phyloP scores from a whole-genome alignment of 2,329 filamentous ascomycete genomes.

The Drechslerella stenobrocha region DNA sequence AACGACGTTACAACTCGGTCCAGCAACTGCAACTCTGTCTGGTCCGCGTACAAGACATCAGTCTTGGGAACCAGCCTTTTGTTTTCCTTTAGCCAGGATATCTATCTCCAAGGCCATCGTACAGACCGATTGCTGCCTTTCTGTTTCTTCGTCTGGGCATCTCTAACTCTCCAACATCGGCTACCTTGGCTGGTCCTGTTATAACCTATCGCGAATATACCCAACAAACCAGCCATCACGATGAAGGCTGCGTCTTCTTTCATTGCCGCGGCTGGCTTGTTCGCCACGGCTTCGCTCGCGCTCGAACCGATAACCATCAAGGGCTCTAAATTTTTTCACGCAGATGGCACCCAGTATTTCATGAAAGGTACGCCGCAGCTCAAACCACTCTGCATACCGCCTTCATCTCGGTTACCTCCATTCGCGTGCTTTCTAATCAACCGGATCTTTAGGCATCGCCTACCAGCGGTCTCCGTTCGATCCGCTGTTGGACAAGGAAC shows the following conservation, averaged over 20 bases:
- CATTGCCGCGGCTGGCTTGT: slow-evolving; percentile 10
- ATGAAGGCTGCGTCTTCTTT: slow-evolving; percentile 27
- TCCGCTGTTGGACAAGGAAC: slow-evolving; percentile 72
- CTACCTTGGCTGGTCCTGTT: not conserved
- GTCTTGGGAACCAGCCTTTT: slow-evolving; percentile 3
- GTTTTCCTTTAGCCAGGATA: not conserved
- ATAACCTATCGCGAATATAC: not conserved
- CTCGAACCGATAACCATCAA: slow-evolving; percentile 44
- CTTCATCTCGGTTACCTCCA: too few species aligned
- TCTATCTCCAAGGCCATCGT: too few species aligned
- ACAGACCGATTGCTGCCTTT: not conserved
- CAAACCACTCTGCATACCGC: too few species aligned
- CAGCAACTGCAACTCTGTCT: not conserved
- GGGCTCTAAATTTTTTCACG: slow-evolving; percentile 75
- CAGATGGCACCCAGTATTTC: slow-evolving; percentile 78
- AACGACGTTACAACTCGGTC: too few species aligned
- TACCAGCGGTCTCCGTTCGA: slow-evolving; percentile 70
- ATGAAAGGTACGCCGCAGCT: slow-evolving; percentile 69
- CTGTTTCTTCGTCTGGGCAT: not conserved
- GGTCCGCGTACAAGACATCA: too few species aligned
- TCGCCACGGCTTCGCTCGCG: slow-evolving; percentile 22
- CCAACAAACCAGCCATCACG: not conserved
- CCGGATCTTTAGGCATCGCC: slow-evolving; percentile 66
- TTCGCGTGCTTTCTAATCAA: slow-evolving; percentile 7
- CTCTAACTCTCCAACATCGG: not conserved